phyloP scores from a whole-genome alignment of 2,329 filamentous ascomycete species.

The Fusarium sp. region DNA sequence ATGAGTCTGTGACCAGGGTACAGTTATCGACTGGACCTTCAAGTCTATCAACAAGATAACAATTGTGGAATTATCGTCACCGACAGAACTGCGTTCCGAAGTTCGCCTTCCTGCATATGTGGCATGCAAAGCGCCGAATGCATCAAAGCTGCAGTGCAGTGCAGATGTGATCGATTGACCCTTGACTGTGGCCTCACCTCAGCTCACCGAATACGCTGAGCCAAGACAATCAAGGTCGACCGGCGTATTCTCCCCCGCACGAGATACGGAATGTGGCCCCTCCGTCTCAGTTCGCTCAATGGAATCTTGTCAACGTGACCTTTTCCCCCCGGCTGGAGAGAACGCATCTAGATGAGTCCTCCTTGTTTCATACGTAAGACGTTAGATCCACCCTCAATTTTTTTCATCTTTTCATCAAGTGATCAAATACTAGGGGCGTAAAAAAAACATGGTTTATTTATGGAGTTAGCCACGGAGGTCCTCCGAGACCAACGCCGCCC shows the following conservation, averaged over 20 bases:
- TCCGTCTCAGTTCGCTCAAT: background rate
- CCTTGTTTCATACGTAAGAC: conserved; percentile 1
- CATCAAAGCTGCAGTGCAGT: background rate
- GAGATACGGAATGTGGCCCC: conserved; percentile 2
- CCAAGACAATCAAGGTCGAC: background rate
- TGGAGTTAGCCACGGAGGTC: conserved; percentile 25
- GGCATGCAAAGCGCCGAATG: background rate
- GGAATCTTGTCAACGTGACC: conserved; percentile 9
- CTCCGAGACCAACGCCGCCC: conserved; percentile 26
- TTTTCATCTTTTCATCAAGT: conserved; percentile 11
- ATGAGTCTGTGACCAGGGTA: background rate
- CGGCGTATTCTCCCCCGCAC: background rate
- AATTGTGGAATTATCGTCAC: conserved; percentile 11
- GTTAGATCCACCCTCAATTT: background rate
- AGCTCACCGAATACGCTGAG: conserved; percentile 20
- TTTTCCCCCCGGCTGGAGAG: conserved; percentile 7
- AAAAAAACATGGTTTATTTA: conserved; percentile 9
- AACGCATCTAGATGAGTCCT: conserved; percentile 5
- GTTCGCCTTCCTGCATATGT: conserved; percentile 14
- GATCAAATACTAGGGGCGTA: background rate
- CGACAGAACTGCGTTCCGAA: conserved; percentile 6
- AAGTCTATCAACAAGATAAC: conserved; percentile 10
- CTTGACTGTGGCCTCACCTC: conserved; percentile 27
- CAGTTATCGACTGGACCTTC: background rate
- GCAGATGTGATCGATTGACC: background rate